phyloP scores from a whole-genome alignment of 108 stramenopile genomes.

The Cylindrotheca fusiformis region DNA sequence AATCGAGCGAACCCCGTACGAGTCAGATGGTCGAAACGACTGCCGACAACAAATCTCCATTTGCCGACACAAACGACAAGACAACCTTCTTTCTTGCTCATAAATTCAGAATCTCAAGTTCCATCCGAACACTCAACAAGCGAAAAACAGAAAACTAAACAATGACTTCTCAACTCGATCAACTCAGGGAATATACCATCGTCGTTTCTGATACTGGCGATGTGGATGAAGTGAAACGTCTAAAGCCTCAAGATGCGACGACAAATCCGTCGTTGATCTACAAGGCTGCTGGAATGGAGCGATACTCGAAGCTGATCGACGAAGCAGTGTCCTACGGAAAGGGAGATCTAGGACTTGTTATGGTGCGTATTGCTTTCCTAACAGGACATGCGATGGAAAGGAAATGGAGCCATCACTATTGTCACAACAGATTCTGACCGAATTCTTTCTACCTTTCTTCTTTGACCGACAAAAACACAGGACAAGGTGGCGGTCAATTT shows the following conservation, averaged over 20 bases:
- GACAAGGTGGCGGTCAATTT: constrained; percentile 98
- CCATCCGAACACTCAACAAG: no score
- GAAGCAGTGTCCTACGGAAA: constrained; percentile 85
- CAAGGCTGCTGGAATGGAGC: constrained; percentile 85
- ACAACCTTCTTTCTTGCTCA: no score
- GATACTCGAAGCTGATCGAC: constrained; percentile 76
- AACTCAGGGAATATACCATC: constrained; percentile 80
- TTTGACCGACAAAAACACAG: constrained; percentile 45
- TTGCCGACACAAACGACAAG: no score
- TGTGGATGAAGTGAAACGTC: constrained; percentile 86
- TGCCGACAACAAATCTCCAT: no score
- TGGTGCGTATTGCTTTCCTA: constrained; percentile 47
- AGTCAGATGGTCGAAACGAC: no score
- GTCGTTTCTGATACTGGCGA: constrained; percentile 90
- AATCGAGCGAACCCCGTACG: no score
- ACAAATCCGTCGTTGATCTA: constrained; percentile 97
- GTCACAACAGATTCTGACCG: background rate
- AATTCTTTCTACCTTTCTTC: background rate
- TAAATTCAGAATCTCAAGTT: no score
- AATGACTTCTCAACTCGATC: constrained; percentile 59
- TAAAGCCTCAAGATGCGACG: constrained; percentile 95
- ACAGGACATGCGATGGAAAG: background rate
- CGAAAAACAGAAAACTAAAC: no score
- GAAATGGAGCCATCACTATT: background rate
- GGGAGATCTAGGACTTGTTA: constrained; percentile 63